Conservation (phyloP, 148 eudicot species). For the Diospyros kaki region DNA sequence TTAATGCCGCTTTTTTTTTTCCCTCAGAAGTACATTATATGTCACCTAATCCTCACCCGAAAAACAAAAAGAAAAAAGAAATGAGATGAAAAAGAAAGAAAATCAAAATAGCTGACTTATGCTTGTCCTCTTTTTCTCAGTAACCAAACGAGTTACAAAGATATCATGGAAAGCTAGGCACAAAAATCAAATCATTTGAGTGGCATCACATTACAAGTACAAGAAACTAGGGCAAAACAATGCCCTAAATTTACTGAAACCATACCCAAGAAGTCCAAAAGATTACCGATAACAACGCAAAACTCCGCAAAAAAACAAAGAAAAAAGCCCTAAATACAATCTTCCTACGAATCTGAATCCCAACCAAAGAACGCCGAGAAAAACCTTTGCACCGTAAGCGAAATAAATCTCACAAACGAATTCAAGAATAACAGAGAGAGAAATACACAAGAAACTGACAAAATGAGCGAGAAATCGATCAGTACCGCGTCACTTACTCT, state of each 20-base stretch:
- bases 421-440: background rate
- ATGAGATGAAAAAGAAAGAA: background rate
- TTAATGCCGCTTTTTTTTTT: background rate
- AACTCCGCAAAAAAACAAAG: background rate
- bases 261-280: background rate
- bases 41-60: too few relatives aligned
- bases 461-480: constrained; percentile 6
- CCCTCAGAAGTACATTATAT: too few relatives aligned
- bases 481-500: constrained; percentile 2
- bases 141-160: background rate
- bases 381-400: background rate
- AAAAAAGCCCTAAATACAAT: background rate
- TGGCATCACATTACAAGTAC: background rate
- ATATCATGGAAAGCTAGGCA: background rate
- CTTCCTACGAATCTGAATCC: background rate
- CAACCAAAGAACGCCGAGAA: background rate
- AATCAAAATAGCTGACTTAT: background rate
- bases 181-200: background rate
- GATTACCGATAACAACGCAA: background rate
- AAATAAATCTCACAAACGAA: background rate
- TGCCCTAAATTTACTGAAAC: background rate
- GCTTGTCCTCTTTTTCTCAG: background rate
- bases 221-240: constrained; percentile 5
- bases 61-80: too few relatives aligned
- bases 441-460: background rate